phyloP scores from a whole-genome alignment of 1,284 basidiomycete genomes.

The Testicularia cyperi region DNA sequence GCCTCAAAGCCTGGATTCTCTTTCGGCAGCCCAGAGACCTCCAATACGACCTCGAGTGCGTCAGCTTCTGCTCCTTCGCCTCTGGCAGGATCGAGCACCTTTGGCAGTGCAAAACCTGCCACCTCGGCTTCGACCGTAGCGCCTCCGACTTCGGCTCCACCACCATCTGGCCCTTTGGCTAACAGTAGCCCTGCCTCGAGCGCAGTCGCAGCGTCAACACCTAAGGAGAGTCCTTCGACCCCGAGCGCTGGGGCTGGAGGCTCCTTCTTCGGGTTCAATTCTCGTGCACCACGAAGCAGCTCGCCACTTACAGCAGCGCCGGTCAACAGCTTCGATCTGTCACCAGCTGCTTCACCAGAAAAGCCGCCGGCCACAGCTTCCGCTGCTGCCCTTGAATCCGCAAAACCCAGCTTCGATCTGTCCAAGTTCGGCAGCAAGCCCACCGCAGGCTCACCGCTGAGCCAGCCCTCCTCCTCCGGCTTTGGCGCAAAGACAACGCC shows the following conservation, averaged over 20 bases:
- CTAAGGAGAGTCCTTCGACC: no score
- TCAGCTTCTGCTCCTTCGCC: no score
- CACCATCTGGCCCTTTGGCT: no score
- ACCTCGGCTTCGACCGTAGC: no score
- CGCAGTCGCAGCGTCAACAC: no score
- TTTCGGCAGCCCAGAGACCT: no score
- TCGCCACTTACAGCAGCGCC: conserved; percentile 41
- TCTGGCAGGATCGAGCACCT: conserved; percentile 1
- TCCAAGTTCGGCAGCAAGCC: conserved; percentile 6
- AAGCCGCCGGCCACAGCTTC: conserved; percentile 12
- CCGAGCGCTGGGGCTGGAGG: background rate
- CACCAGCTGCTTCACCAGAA: conserved; percentile 16
- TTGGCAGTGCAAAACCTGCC: no score
- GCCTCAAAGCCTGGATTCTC: no score
- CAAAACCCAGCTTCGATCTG: background rate
- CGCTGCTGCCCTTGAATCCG: no score
- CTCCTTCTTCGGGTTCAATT: conserved; percentile 35
- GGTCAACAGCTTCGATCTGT: conserved; percentile 31
- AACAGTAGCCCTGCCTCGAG: no score
- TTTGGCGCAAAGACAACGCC: conserved; percentile 5
- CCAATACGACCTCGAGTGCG: no score
- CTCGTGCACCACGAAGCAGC: conserved; percentile 38
- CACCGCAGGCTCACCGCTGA: conserved; percentile 3
- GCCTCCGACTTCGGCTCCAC: background rate
- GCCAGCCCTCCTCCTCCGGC: conserved; percentile 6